These are phyloP conservation scores for Intubia oerlemansii DNA, from an alignment of 2,329 filamentous ascomycete species.

Conservation along the genomic window DNA sequence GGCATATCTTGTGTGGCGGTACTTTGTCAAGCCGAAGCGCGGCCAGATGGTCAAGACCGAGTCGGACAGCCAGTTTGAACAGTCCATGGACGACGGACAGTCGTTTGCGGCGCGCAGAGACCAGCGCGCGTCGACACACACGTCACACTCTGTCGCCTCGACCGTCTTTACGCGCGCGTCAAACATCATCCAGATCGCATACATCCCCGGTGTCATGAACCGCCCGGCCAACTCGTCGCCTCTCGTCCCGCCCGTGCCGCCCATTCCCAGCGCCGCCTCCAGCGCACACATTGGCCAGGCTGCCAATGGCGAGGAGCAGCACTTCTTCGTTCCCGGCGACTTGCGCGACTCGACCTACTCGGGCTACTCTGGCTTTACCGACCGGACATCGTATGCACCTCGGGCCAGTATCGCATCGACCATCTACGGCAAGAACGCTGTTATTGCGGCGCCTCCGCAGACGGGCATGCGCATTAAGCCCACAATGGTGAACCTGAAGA, in stretches of 20 bases:
- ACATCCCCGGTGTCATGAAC: conserved; percentile 93
- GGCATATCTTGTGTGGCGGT: conserved; percentile 70
- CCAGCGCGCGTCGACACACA: conserved; percentile 57
- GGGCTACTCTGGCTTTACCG: conserved; percentile 41
- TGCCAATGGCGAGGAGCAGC: conserved; percentile 47
- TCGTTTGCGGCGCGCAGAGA: conserved; percentile 29
- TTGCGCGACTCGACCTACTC: conserved; percentile 84
- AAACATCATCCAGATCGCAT: conserved; percentile 98
- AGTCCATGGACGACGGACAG: conserved; percentile 25
- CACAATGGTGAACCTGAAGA: conserved; percentile 79
- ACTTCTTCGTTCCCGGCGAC: conserved; percentile 85
- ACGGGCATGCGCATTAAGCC: conserved; percentile 77
- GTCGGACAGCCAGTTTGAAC: conserved; percentile 37
- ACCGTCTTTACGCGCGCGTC: conserved; percentile 90
- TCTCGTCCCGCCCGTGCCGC: conserved; percentile 79
- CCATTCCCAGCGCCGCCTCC: conserved; percentile 48
- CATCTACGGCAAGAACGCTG: conserved; percentile 78
- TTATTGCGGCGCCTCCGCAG: conserved; percentile 63
- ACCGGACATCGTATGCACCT: conserved; percentile 36
- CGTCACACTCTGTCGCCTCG: conserved; percentile 81
- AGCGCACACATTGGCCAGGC: conserved; percentile 30
- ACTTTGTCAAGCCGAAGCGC: conserved; percentile 64
- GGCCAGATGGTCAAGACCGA: conserved; percentile 30
- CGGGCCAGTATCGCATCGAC: conserved; percentile 72
- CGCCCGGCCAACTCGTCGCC: conserved; percentile 70